Evolutionary conservation across 2,329 filamentous ascomycete genomes (phyloP).

Genomic region (Dactylonectria estremocensis): DNA sequence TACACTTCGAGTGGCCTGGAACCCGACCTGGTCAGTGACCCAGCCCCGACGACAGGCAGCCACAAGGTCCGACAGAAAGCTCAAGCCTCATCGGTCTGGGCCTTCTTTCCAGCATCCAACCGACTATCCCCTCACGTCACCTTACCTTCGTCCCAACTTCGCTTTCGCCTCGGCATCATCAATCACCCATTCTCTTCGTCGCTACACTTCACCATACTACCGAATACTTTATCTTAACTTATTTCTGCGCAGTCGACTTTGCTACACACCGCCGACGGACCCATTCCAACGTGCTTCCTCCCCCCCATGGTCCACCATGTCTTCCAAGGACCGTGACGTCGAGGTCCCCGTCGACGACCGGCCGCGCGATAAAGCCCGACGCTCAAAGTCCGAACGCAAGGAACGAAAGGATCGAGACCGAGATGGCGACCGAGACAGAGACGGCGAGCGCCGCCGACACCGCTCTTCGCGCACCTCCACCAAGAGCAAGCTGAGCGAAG

Average conservation of each 20-base stretch:
- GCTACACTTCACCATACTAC: conserved; percentile 17
- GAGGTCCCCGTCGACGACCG: conserved; percentile 55
- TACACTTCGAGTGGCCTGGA: conserved; percentile 25
- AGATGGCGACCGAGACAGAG: conserved; percentile 52
- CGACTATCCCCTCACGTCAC: conserved; percentile 42
- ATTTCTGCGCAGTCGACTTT: conserved; percentile 28
- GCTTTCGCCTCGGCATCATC: conserved; percentile 26
- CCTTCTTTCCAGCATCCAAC: conserved; percentile 36
- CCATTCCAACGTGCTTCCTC: background rate
- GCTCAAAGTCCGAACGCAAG: conserved; percentile 58
- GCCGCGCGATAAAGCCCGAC: conserved; percentile 58
- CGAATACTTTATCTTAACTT: conserved; percentile 15
- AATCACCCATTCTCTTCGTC: background rate
- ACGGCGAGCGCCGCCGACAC: conserved; percentile 55
- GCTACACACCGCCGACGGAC: conserved; percentile 16
- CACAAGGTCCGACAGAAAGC: conserved; percentile 28
- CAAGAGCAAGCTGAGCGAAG: conserved; percentile 58
- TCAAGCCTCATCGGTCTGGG: conserved; percentile 41
- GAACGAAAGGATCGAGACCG: conserved; percentile 52
- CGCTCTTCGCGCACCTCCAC: conserved; percentile 60
- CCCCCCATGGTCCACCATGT: conserved; percentile 55
- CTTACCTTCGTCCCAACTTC: conserved; percentile 30
- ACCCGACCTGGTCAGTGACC: conserved; percentile 23
- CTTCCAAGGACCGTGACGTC: conserved; percentile 60
- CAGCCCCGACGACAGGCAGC: conserved; percentile 29